These are phyloP conservation scores for Cicer arietinum DNA, from an alignment of 306 rosid genomes.

Conservation along the genomic window DNA sequence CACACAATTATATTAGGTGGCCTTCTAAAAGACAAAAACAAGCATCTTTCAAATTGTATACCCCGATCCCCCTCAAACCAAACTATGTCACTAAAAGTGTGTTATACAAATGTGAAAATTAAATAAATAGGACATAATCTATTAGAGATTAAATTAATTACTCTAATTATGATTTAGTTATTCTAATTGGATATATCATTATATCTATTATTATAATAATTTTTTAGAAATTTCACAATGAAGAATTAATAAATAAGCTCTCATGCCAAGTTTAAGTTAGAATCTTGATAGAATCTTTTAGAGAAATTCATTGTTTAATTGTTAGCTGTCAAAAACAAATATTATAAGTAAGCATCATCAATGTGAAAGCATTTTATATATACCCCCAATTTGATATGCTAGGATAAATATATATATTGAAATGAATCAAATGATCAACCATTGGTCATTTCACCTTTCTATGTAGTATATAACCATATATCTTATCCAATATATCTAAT, in stretches of 20 bases:
- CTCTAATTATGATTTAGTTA: no score
- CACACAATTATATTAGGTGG: constrained; percentile 38
- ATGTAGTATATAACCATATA: constrained; percentile 6
- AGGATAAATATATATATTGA: not conserved
- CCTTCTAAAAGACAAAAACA: constrained; percentile 47
- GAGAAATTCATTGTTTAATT: not conserved
- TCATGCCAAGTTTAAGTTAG: no score
- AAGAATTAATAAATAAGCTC: no score
- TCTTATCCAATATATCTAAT: not conserved
- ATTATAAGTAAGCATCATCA: not conserved
- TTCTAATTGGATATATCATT: no score
- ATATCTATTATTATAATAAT: no score
- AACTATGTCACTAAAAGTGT: constrained; percentile 2
- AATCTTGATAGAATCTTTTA: no score
- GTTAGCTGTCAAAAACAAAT: constrained; percentile 11
- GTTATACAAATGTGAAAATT: not conserved
- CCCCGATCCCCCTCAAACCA: constrained; percentile 34
- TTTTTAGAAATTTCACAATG: no score
- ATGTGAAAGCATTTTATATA: constrained; percentile 13
- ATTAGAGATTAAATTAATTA: no score
- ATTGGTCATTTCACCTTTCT: constrained; percentile 7
- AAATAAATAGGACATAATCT: no score
- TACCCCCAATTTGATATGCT: not conserved
- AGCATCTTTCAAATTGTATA: constrained; percentile 48
- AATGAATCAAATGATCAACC: constrained; percentile 1